Base-by-base conservation (phyloP, 345 rosid genomes). In the Crucihimalaya himalaica region DNA sequence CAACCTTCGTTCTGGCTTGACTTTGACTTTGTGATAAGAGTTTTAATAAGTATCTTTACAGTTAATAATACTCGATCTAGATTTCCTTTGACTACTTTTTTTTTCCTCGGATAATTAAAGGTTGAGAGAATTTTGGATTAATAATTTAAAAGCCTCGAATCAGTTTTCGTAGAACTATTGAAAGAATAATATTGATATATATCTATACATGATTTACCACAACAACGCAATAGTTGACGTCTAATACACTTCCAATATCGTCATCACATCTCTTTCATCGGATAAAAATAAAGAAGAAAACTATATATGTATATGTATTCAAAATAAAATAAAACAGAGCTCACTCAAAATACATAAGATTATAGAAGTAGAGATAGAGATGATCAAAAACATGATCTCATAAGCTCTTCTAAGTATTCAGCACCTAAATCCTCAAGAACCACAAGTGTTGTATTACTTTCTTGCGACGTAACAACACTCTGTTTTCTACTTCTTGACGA, bases 401-500 rank as follows among this genome's bases (percentile, higher is more conserved):
- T 78, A 58, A 89, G 88, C 74, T 87, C 85, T 51, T 89, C 96
- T 37, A 89, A 79, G 79, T 81, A 89, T 0, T 87, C 92, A 16
- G 88, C 78, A 45, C 96, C 96, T 27, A 89, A 76, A 77, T 89
- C 96, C 55, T 89, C 89, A 19, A 89, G 43, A 50, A 89, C 86
- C 66, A 89, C 71, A 75, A 82, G 19, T 73, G 55, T 47, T 62
- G 68, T 39, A 16, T 28, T 10, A 78, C 71, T 78, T 63, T 77
- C 80, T 65, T 71, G 77, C 27, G 66, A 15, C 23, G 43, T 48
- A 19, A 28, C 56, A 32, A 52, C 55, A 59, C 78, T 76, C 45
- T 76, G 70, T 37, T 70, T 56, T 19, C 47, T 66, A 71, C 54
- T 64, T 50, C 46, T 64, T 23, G 76, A 71, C 2, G 66, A 63